Evolutionary conservation across 495 filamentous ascomycete species (phyloP), one percentile per base, ranked within the genome.

Genomic region (Collariella sp.): DNA sequence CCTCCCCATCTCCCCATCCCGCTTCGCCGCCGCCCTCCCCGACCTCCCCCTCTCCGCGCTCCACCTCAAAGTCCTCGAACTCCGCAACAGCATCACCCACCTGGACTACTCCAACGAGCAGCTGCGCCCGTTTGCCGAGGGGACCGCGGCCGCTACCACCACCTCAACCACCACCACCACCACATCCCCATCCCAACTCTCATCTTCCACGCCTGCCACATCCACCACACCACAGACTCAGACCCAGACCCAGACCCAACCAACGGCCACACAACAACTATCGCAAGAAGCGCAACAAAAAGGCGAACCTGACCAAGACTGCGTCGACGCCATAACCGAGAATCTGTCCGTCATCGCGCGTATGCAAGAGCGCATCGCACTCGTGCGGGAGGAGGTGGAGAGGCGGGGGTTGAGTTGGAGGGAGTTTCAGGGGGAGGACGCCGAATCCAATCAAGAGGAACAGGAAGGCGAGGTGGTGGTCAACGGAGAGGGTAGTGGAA

Each of bases 21-120:
- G 73, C 60, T 88, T 89, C 75, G 82, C 86, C 56, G 74, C 76
- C 64, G 90, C 89, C 13, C 77, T 96, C 55, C 68, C 76, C 59
- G 80, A 83, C 57, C 83, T 96, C 23, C 78, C 87, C 35, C 70
- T 91, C 62, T 77, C 79, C 53, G 72, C 76, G 39, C 79, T 96
- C 39, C 84, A 89, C 72, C 71, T 81, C 68, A 95, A 95, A 76
- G 82, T 83, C 58, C 77, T 82, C 58, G 90, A 95, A 66, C 74
- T 96, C 38, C 82, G 79, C 65, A 95, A 94, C 75, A 83, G 78
- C 48, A 88, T 93, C 66, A 74, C 80, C 9, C 90, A 95, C 66
- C 85, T 96, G 19, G 75, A 82, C 51, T 81, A 82, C 69, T 89
- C 85, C 22, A 95, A 95, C 70, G 72, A 75, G 46, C 81, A 91